A percentile compares a stretch with the other conserved stretches of the same genome.
Evolutionary conservation across 139 green algal genomes (phyloP).

Genomic region (Chlamydomonas urium): DNA sequence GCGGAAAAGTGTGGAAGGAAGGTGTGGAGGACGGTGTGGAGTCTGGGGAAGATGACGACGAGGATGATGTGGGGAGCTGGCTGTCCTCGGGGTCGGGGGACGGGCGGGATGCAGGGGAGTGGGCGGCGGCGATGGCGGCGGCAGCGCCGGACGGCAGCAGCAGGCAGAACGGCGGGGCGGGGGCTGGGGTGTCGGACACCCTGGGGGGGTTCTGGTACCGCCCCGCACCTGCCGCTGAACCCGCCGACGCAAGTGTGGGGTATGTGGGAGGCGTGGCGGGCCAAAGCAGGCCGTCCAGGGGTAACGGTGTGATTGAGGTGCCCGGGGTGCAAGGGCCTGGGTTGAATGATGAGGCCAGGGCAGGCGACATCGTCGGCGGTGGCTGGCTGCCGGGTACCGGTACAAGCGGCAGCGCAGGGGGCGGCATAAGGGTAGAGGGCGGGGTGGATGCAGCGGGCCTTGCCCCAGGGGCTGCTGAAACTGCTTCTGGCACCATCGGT

Average conservation of each 20-base stretch:
- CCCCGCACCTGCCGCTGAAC: not conserved
- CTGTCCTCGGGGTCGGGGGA: not conserved
- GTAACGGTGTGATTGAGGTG: too few species aligned
- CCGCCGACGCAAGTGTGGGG: not conserved
- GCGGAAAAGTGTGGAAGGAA: not conserved
- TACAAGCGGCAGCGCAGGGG: too few species aligned
- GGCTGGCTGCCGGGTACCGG: too few species aligned
- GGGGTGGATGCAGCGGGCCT: too few species aligned
- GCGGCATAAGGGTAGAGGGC: too few species aligned
- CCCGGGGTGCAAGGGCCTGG: too few species aligned
- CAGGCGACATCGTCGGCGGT: too few species aligned
- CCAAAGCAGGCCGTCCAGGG: too few species aligned
- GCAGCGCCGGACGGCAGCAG: not conserved
- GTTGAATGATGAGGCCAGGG: too few species aligned
- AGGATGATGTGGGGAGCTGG: slow-evolving; percentile 8
- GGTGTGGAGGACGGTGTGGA: not conserved
- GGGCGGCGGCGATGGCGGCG: not conserved
- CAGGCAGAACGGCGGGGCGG: not conserved
- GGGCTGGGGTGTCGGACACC: not conserved
- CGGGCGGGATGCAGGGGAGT: not conserved
- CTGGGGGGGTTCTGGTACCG: not conserved
- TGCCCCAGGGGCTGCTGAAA: too few species aligned
- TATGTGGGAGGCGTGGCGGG: not conserved
- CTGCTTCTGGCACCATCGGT: too few species aligned
- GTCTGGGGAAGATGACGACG: not conserved